Evolutionary conservation across 164 flowering plant species (phyloP).

Genomic region (Malania oleifera): DNA sequence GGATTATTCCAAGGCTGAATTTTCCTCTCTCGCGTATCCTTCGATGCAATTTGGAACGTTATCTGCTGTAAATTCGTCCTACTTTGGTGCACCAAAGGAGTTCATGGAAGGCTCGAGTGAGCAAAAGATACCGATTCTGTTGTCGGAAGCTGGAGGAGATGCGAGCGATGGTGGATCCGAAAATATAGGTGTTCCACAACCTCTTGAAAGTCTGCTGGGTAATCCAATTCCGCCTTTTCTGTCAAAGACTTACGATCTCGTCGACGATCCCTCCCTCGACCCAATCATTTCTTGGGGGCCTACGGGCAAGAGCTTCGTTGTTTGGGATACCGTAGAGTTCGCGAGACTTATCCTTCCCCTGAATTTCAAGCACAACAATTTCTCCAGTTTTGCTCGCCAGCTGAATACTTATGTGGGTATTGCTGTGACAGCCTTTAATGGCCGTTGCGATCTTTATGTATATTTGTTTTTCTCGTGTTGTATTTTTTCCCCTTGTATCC

Average conservation of each 20-base stretch:
- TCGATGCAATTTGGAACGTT: conserved; percentile 1
- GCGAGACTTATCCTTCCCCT: conserved; percentile 55
- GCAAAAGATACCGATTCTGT: no score
- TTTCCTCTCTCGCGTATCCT: conserved; percentile 5
- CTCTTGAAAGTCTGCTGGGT: conserved; percentile 48
- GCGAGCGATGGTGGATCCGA: conserved; percentile 2
- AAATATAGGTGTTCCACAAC: conserved; percentile 39
- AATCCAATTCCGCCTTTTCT: conserved; percentile 70
- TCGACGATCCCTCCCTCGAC: conserved; percentile 55
- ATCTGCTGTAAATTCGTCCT: neutral
- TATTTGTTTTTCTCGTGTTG: conserved; percentile 1
- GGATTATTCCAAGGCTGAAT: no score
- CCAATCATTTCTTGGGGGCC: conserved; percentile 65
- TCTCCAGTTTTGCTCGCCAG: conserved; percentile 95
- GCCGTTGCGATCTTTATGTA: conserved; percentile 40
- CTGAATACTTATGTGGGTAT: conserved; percentile 98
- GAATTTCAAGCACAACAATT: conserved; percentile 94
- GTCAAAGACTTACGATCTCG: conserved; percentile 73
- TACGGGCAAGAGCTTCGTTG: conserved; percentile 71
- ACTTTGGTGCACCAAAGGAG: no score
- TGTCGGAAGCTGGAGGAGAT: neutral
- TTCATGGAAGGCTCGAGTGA: no score
- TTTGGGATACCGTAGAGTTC: conserved; percentile 80
- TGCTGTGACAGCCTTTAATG: conserved; percentile 28
- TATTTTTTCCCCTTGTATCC: conserved; percentile 9